Base-by-base conservation (phyloP, 2,329 filamentous ascomycete genomes). In the Moelleriella libera region DNA sequence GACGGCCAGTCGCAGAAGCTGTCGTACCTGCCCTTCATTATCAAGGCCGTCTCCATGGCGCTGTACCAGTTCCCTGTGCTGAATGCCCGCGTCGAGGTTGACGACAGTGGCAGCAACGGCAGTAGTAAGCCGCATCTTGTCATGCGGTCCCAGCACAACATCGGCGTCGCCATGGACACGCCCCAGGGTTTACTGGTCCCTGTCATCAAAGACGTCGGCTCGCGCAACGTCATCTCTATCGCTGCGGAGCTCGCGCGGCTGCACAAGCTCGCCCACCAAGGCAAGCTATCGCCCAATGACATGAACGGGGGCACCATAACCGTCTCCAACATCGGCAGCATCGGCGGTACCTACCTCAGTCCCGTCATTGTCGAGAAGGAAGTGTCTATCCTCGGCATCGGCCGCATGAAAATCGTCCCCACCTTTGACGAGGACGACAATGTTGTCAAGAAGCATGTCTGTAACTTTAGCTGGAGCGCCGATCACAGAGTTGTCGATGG, bases 401-500 rank as follows among this genome's bases (percentile, higher is more conserved):
- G 92, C 5, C 80, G 85, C 54, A 80, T 88, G 63, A 83, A 82
- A 56, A 76, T 78, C 1, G 76, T 95, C 32, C 92, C 92, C 9
- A 83, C 87, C 3, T 97, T 97, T 64, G 74, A 70, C 48, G 72
- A 71, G 45, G 58, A 67, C 53, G 63, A 76, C 64, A 61, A 66
- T 31, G 70, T 97, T 10, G 74, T 89, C 10, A 80, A 78, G 66
- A 85, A 80, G 63, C 83, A 94, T 58, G 76, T 94, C 51, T 83
- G 83, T 61, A 88, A 94, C 60, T 88, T 97, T 57, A 97, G 89
- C 66, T 97, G 90, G 90, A 90, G 86, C 63, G 90, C 90, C 5
- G 89, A 97, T 65, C 92, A 98, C 66, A 74, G 92, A 21, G 85
- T 97, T 47, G 81, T 97, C 44, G 92, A 98, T 65, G 92, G 92